Evolutionary conservation across 2,329 filamentous ascomycete species (phyloP).

Genomic region (Arthrobotrys musiformis): DNA sequence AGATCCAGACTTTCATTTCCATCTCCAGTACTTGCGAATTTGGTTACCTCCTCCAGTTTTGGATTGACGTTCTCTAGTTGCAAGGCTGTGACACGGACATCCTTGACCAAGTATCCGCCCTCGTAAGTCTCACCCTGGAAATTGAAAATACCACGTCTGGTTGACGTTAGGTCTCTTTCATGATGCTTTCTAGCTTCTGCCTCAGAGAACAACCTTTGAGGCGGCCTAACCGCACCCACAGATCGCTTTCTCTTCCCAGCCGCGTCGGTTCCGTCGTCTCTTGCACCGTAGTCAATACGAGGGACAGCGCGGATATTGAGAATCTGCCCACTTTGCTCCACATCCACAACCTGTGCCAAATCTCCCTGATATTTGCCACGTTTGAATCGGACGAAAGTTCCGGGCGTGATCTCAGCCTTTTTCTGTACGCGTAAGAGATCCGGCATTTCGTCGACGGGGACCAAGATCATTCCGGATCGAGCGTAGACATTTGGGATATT

Average conservation of each 20-base stretch:
- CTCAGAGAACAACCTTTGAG: constrained; percentile 91
- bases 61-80: constrained; percentile 91
- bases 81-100: constrained; percentile 88
- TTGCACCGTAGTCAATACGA: constrained; percentile 87
- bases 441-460: constrained; percentile 97
- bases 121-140: constrained; percentile 91
- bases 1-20: constrained; percentile 94
- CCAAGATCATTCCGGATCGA: constrained; percentile 83
- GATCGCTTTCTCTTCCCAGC: constrained; percentile 80
- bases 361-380: constrained; percentile 86
- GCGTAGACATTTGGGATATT: constrained; percentile 90
- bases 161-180: constrained; percentile 69
- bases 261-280: constrained; percentile 75
- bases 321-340: constrained; percentile 91
- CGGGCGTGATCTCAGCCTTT: constrained; percentile 82
- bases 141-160: constrained; percentile 76
- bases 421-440: constrained; percentile 92
- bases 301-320: constrained; percentile 89
- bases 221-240: constrained; percentile 75
- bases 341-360: constrained; percentile 88
- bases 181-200: constrained; percentile 90
- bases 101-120: constrained; percentile 92
- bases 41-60: constrained; percentile 92
- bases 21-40: constrained; percentile 87
- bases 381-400: constrained; percentile 90